phyloP scores from a whole-genome alignment of 2,329 filamentous ascomycete genomes.

The Diaporthe capsici region DNA sequence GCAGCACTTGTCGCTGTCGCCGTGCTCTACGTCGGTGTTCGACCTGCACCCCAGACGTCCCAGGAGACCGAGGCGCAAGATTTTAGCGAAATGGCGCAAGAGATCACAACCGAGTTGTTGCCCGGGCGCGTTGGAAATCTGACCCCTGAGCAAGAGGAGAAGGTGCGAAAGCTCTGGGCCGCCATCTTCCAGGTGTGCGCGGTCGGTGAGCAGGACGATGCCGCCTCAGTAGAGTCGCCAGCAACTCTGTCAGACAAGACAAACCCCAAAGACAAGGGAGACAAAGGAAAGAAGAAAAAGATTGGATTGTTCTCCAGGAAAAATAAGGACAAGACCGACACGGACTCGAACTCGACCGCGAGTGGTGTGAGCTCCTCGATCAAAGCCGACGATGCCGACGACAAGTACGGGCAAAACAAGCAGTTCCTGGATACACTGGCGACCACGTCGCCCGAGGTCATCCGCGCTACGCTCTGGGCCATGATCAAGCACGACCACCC shows the following conservation, averaged over 20 bases:
- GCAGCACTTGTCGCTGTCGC: slow-evolving; percentile 25
- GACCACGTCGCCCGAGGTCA: slow-evolving; percentile 80
- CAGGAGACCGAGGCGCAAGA: slow-evolving; percentile 32
- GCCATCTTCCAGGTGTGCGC: slow-evolving; percentile 83
- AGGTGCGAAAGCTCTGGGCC: slow-evolving; percentile 89
- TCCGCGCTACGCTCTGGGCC: slow-evolving; percentile 87
- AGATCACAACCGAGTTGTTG: slow-evolving; percentile 56
- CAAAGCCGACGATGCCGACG: slow-evolving; percentile 72
- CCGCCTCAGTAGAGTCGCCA: slow-evolving; percentile 50
- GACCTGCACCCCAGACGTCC: neutral
- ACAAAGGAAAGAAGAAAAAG: slow-evolving; percentile 77
- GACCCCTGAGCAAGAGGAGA: slow-evolving; percentile 89
- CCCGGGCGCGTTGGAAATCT: slow-evolving; percentile 88
- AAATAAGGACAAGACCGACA: slow-evolving; percentile 67
- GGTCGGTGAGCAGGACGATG: slow-evolving; percentile 59
- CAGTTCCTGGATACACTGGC: slow-evolving; percentile 87
- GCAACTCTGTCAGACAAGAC: slow-evolving; percentile 46
- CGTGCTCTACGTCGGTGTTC: slow-evolving; percentile 25
- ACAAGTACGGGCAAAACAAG: slow-evolving; percentile 94
- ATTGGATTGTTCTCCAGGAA: slow-evolving; percentile 78
- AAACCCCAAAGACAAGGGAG: slow-evolving; percentile 60
- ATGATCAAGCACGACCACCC: slow-evolving; percentile 98
- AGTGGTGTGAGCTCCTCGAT: slow-evolving; percentile 55
- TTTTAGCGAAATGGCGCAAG: slow-evolving; percentile 34
- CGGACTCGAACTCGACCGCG: slow-evolving; percentile 51